Evolutionary conservation across 2,329 filamentous ascomycete genomes (phyloP).

Genomic region (Thelonectria rubi): DNA sequence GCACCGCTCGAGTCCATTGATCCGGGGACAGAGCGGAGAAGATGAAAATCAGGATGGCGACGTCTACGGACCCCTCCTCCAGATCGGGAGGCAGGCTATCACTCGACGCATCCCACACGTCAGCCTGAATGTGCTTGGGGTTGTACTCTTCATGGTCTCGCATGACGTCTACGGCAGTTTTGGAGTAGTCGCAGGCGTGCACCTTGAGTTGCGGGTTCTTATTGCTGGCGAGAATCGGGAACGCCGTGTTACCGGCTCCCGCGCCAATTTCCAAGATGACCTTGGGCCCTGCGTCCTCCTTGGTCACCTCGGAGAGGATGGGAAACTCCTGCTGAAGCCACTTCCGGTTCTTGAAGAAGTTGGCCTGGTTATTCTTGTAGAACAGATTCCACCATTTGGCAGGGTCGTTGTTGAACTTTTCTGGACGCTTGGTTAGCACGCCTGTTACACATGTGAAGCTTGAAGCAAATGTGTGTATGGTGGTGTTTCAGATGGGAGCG

Average conservation of each 20-base stretch:
- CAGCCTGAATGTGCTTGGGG: slow-evolving; percentile 77
- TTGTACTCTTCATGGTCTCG: slow-evolving; percentile 81
- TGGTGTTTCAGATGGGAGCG: slow-evolving; percentile 73
- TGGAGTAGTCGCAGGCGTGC: slow-evolving; percentile 96
- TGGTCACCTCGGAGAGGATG: slow-evolving; percentile 78
- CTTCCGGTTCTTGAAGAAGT: slow-evolving; percentile 99
- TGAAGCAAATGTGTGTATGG: slow-evolving; percentile 29
- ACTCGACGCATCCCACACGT: slow-evolving; percentile 91
- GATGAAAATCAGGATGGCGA: slow-evolving; percentile 95
- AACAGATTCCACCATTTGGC: slow-evolving; percentile 98
- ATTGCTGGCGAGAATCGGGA: slow-evolving; percentile 86
- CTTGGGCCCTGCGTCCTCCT: slow-evolving; percentile 72
- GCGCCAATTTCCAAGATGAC: slow-evolving; percentile 91
- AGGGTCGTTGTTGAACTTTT: slow-evolving; percentile 86
- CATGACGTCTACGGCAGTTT: slow-evolving; percentile 94
- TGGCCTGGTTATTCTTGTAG: slow-evolving; percentile 96
- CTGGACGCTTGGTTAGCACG: slow-evolving; percentile 58
- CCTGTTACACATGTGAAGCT: slow-evolving; percentile 21
- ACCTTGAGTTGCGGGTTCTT: slow-evolving; percentile 83
- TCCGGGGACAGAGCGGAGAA: slow-evolving; percentile 88
- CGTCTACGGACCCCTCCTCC: slow-evolving; percentile 81
- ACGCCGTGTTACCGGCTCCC: slow-evolving; percentile 95
- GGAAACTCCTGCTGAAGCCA: slow-evolving; percentile 98
- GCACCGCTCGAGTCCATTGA: slow-evolving; percentile 85
- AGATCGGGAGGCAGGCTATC: slow-evolving; percentile 79